A percentile compares a stretch with the other conserved stretches of the same genome.
phyloP scores from a whole-genome alignment of 805 yeast species.

The Nematodospora valgi region DNA sequence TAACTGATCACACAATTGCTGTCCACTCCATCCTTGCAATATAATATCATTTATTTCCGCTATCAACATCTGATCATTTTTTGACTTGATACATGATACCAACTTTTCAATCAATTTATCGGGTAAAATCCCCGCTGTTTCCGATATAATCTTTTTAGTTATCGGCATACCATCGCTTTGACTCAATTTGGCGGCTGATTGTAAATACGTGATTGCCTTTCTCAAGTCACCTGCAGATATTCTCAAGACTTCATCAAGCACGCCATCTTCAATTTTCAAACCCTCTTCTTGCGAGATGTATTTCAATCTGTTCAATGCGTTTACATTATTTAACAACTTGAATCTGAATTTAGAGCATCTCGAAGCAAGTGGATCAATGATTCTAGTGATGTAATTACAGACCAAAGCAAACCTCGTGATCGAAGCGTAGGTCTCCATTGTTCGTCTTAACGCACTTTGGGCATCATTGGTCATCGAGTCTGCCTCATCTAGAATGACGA shows the following conservation, averaged over 20 bases:
- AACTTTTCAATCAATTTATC: conserved; percentile 41
- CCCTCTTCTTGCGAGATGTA: conserved; percentile 49
- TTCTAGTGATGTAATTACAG: conserved; percentile 94
- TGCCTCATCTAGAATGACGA: conserved; percentile 90
- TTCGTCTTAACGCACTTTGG: conserved; percentile 90
- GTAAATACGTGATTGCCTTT: conserved; percentile 86
- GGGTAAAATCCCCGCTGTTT: conserved; percentile 76
- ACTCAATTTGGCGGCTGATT: conserved; percentile 64
- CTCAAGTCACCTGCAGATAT: conserved; percentile 89
- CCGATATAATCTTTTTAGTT: conserved; percentile 49
- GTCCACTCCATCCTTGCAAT: conserved; percentile 75
- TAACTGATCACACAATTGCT: conserved; percentile 65
- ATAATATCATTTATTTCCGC: conserved; percentile 46
- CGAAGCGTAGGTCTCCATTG: conserved; percentile 59
- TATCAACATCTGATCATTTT: conserved; percentile 29
- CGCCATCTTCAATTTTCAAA: conserved; percentile 43
- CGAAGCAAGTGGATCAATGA: conserved; percentile 94
- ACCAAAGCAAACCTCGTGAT: conserved; percentile 90
- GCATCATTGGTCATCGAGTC: conserved; percentile 98
- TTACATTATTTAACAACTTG: conserved; percentile 65
- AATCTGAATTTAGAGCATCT: conserved; percentile 95
- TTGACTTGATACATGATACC: conserved; percentile 27
- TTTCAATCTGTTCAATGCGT: conserved; percentile 66
- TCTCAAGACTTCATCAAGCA: conserved; percentile 58
- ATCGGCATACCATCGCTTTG: conserved; percentile 38